Percentiles rank a stretch among this genome's conserved stretches.
Conservation (phyloP, 257 asterid species). For the Parsonsia alboflavescens region DNA sequence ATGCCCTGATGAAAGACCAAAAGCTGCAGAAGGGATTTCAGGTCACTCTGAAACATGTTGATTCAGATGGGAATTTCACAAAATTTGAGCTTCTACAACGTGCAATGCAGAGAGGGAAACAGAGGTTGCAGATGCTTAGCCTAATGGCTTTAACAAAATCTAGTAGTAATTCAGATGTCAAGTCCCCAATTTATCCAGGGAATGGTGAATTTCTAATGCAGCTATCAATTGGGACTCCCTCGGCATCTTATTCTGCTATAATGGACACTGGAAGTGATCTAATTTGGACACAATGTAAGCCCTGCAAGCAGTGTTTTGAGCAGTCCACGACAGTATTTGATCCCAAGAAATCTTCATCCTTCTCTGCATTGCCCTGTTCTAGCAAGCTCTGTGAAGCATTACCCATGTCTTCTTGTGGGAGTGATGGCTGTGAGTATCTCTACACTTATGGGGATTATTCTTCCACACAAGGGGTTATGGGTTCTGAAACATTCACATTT, state of each 20-base stretch:
- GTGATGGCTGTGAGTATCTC: conserved; percentile 43
- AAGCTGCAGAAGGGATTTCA: conserved; percentile 41
- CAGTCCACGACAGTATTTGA: conserved; percentile 54
- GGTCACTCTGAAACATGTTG: conserved; percentile 52
- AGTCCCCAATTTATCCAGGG: conserved; percentile 64
- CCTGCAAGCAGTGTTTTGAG: conserved; percentile 48
- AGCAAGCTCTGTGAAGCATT: conserved; percentile 47
- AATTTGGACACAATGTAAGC: conserved; percentile 70
- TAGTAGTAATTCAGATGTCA: conserved; percentile 23
- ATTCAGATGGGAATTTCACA: conserved; percentile 53
- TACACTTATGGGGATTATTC: conserved; percentile 80
- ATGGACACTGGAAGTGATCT: conserved; percentile 74
- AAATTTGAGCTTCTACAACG: conserved; percentile 54
- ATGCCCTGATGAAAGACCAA: conserved; percentile 9
- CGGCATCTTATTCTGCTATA: conserved; percentile 45
- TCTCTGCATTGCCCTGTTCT: conserved; percentile 41
- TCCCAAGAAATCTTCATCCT: conserved; percentile 53
- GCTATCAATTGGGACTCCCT: conserved; percentile 65
- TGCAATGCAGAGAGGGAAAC: conserved; percentile 58
- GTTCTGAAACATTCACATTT: conserved; percentile 56
- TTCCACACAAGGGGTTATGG: conserved; percentile 63
- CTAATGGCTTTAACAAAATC: conserved; percentile 39
- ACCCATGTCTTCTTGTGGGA: conserved; percentile 42
- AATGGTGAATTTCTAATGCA: conserved; percentile 77
- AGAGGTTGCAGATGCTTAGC: conserved; percentile 40